Evolutionary conservation across 148 eudicot genomes (phyloP), one percentile per base, ranked within the genome.

Genomic region (Simmondsia chinensis): DNA sequence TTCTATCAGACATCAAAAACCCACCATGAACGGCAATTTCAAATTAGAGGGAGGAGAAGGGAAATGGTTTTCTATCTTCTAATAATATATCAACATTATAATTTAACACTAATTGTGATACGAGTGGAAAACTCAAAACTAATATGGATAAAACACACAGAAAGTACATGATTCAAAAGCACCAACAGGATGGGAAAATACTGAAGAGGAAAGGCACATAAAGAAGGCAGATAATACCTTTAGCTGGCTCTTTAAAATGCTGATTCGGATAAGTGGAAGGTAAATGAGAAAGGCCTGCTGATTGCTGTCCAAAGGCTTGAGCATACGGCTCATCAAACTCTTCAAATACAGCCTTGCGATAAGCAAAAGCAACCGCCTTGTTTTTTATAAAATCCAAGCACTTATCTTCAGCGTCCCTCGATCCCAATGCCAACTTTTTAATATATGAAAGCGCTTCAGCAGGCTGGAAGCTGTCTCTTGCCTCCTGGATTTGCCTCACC

Each of bases 271-370:
- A n/a, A n/a, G n/a, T n/a, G n/a, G n/a, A n/a, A n/a, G 62, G 48
- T 50, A 35, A 51, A 39, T 24, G 57, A 21, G 71, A 41, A 51
- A 64, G 72, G 10, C 70, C 77, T n/a, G 52, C 70, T 13, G 94
- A 60, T 29, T 56, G 32, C n/a, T 58, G 64, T 30, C 88, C 87
- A 70, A 91, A 85, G 28, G 95, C 97, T 49, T 91, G 81, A 17
- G 83, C 83, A 74, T 91, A 91, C 6, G 97, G 79, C 54, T 76
- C 88, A 51, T 91, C 95, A 60, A 76, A 79, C 63, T 85, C 97
- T 70, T 76, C 94, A 50, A 66, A 91, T 4, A 56, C 28, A 1
- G 94, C 74, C 61, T 61, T 74, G 29, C 97, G 77, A 46, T 71
- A 85, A 49, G 95, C 87, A 61, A 82, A 46, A 38, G 67, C 71